Conservation (phyloP, 495 filamentous ascomycete species). For the Talaromyces proteolyticus region DNA sequence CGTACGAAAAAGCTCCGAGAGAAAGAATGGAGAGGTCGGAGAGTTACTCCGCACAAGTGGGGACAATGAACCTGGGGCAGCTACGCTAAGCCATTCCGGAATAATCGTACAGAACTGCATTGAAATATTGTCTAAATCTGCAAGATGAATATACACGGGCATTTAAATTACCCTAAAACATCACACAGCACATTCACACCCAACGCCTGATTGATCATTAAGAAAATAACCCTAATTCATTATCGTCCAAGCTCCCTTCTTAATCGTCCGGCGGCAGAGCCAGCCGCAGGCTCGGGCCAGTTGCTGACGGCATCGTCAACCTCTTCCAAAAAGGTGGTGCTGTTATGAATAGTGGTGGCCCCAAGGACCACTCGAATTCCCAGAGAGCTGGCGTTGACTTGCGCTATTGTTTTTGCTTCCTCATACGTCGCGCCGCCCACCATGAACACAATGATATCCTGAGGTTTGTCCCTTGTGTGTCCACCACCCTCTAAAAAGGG, state of each 20-base stretch:
- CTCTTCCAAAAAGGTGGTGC: constrained; percentile 79
- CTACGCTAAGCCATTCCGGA: neutral
- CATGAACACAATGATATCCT: constrained; percentile 93
- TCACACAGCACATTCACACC: neutral
- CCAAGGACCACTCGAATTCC: constrained; percentile 85
- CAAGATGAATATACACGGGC: neutral
- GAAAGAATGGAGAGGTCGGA: too few species aligned
- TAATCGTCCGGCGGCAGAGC: constrained; percentile 66
- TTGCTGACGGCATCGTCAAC: constrained; percentile 69
- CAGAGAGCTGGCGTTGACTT: constrained; percentile 85
- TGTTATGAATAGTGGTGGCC: constrained; percentile 81
- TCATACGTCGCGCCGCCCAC: constrained; percentile 92
- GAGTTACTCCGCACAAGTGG: neutral
- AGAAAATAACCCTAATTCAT: neutral
- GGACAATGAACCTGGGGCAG: neutral
- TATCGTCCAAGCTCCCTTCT: constrained; percentile 52
- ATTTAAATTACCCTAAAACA: too few species aligned
- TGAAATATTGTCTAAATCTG: neutral
- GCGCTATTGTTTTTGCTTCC: constrained; percentile 89
- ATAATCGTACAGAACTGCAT: neutral
- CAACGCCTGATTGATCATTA: constrained; percentile 1
- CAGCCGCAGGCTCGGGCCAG: constrained; percentile 71
- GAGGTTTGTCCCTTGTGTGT: constrained; percentile 84
- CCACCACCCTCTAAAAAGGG: constrained; percentile 87
- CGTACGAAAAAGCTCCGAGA: too few species aligned